Base-by-base conservation (phyloP, 202 grass and related monocot genomes). In the Schoenoplectus triqueter region DNA sequence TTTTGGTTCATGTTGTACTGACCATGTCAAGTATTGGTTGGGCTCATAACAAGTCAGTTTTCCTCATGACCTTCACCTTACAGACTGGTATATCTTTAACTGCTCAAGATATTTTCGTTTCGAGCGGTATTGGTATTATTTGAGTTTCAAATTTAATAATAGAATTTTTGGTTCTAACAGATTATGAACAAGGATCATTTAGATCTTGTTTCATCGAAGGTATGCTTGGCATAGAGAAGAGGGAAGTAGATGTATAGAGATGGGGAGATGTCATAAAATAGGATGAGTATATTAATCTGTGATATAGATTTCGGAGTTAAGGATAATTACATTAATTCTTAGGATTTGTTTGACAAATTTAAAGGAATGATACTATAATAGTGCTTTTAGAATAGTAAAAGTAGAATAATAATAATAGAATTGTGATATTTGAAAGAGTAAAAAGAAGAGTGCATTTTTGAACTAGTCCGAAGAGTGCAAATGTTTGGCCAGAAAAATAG, bases 101-200 rank as follows among this genome's bases (percentile, higher is more conserved):
- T 68, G 65, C 65, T 68, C 9, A 40, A 68, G 10, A 68, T 42
- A 13, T 68, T 68, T 11, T 68, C 21, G 42, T 68, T 68, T 68
- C 42, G 21, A 68, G 31, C 6, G 31, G 2, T 68, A 40, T 42
- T 42, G 10, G 13, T 68, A 68, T 42, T 10, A 10, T 68, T 68
- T 42, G 10, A 42, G 10, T 68, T 66, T 68, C 31, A 68, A 68
- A 68, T 68, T 68, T 31, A 68, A 68, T 42, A 0, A 41, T 68
- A 68, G 21, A 68, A 41, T 31, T 40, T 68, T 14, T 22, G 65
- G 31, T 68, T 41, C 10, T 22, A 42, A 68, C 21, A 42, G 42
- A 68, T 68, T 68, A 14, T 68, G 65, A 68, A 41, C 13, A 67
- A 67, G 21, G 7, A 67, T 67, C 22, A 13, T 67, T 67, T 67